Base-by-base conservation (phyloP, 139 green algal species). In the Chlorella ohadii region DNA sequence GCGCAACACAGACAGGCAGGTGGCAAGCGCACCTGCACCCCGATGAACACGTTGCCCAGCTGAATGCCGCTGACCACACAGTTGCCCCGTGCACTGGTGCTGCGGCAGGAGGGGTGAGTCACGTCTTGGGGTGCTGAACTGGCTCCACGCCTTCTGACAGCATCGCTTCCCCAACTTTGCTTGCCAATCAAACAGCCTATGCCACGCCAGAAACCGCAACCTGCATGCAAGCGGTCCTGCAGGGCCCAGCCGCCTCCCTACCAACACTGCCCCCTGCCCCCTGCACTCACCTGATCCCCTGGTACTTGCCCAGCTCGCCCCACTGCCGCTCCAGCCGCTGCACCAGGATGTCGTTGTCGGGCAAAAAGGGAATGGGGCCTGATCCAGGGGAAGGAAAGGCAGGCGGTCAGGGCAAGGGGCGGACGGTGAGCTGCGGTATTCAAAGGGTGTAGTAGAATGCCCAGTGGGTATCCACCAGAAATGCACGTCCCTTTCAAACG, bases 31-130 rank as follows among this genome's bases (percentile, higher is more conserved):
- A 79, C 72, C 84, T 96, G 93, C 73, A 99, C 95, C 3, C 96
- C 97, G 22, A 99, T 93, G 79, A 91, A 99, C 34, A 99, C 93
- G 57, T 98, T 98, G 67, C 97, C 97, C 17, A 98, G 78, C 88
- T 95, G 89, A 16, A 99, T 16, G 4, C 95, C 95, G 0, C 84
- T 82, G 3, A 97, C 85, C 75, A 95, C 73, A 25, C 67, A 63
- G n/a, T 72, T 75, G 20, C 92, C 92, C 71, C 68, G 51, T 2
- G 91, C 85, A 31, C 87, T 82, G 27, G 87, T 94, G 72, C 76
- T 82, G 76, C 68, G 31, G 33, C 55, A 66, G 44, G 27, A n/a
- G n/a, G n/a, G n/a, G n/a, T n/a, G n/a, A n/a, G n/a, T n/a, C n/a
- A n/a, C n/a, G n/a, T n/a, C n/a, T n/a, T n/a, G n/a, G n/a, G n/a